These are phyloP conservation scores for Backusella luteola DNA, from an alignment of 192 early-diverging fungal species.

Conservation along the genomic window DNA sequence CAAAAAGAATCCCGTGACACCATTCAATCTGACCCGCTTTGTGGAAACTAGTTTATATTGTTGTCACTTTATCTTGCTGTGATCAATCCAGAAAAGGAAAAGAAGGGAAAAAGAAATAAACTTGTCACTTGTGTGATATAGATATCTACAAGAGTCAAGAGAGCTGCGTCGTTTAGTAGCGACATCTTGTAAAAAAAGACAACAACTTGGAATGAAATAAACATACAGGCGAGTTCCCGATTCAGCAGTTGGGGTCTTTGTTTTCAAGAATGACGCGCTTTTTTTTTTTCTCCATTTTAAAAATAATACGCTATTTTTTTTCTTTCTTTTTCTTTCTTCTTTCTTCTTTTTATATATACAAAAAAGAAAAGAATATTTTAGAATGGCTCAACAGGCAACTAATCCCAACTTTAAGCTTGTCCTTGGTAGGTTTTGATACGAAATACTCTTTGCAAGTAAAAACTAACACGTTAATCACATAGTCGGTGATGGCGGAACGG, in stretches of 20 bases:
- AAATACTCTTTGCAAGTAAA: too few relatives aligned
- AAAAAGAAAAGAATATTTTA: neutral
- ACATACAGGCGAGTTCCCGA: too few relatives aligned
- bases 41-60: too few relatives aligned
- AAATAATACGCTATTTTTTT: neutral
- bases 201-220: neutral
- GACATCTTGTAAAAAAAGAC: neutral
- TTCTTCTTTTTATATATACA: neutral
- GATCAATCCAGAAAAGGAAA: neutral
- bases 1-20: too few relatives aligned
- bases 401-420: slow-evolving; percentile 84
- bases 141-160: neutral
- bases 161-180: neutral
- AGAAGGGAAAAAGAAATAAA: neutral
- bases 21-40: too few relatives aligned
- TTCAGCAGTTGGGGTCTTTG: neutral
- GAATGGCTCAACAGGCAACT: slow-evolving; percentile 36
- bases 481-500: slow-evolving; percentile 98
- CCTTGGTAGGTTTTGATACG: slow-evolving; percentile 58
- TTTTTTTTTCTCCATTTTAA: neutral
- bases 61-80: too few relatives aligned
- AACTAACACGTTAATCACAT: neutral
- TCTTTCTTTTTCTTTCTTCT: neutral
- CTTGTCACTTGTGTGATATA: neutral
- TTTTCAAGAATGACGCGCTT: neutral